Evolutionary conservation across 2,329 filamentous ascomycete genomes (phyloP), one percentile per base, ranked within the genome.

Genomic region (Alternaria sp.): DNA sequence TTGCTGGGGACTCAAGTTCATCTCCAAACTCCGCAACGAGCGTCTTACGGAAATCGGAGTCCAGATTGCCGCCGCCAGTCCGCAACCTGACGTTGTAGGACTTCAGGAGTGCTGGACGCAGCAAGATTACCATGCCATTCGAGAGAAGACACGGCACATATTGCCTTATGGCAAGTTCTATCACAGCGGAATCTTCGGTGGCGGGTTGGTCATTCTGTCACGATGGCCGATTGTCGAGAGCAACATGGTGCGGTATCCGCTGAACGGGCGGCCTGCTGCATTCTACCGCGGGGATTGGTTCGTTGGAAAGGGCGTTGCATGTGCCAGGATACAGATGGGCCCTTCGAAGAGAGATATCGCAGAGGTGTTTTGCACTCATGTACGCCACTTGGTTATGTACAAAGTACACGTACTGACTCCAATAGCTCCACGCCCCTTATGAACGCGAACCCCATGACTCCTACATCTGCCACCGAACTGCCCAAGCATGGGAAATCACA

Each of bases 221-320:
- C 86, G 88, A 83, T 98, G 93, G 92, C 93, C 94, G 23, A 93
- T 99, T 65, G 89, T 92, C 70, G 91, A 96, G 80, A 93, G 89
- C 77, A 88, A 85, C 71, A 96, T 98, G 92, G 84, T 87, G 66
- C 84, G 83, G 3, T 99, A 97, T 75, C 88, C 92, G n/a, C 84
- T 99, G 52, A 97, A 97, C 76, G 95, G 95, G 17, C 86, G 94
- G 17, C 95, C 95, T 5, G 94, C 93, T 9, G 94, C 94, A 4
- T 97, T 98, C 79, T 97, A 90, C 80, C 85, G 94, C 60, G 95
- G 95, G 10, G 94, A 98, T 77, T 98, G 94, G 92, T 98, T 88
- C 73, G 93, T 97, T 9, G 95, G 95, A 0, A 98, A 98, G 76
- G 95, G 95, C 14, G 88, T 98, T 40, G 95, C 94, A 6, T 90